Conservation (phyloP, 306 rosid species). For the Canavalia gladiata region DNA sequence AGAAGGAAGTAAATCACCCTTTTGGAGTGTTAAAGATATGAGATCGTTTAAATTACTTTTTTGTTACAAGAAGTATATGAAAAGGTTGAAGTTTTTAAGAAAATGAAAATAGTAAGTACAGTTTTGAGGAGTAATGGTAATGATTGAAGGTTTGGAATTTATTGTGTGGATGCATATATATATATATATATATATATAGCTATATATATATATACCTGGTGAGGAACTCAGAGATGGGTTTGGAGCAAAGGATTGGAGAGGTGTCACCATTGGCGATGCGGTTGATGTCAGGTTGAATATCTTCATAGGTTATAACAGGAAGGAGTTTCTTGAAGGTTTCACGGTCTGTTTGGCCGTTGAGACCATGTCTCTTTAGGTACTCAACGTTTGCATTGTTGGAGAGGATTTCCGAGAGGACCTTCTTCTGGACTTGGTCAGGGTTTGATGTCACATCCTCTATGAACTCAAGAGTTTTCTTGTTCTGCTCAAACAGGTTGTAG, state of each 20-base stretch:
- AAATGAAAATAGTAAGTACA: no score
- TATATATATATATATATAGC: no score
- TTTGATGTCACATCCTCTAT: constrained; percentile 81
- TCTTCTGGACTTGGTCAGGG: constrained; percentile 71
- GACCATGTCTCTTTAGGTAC: constrained; percentile 73
- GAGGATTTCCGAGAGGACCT: constrained; percentile 80
- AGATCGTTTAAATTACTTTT: no score
- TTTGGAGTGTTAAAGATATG: no score
- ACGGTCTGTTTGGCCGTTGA: constrained; percentile 75
- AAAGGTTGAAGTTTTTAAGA: no score
- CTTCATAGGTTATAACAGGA: constrained; percentile 90
- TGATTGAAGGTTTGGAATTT: no score
- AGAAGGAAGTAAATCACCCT: no score
- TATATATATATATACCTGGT: constrained; percentile 65
- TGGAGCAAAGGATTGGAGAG: constrained; percentile 84
- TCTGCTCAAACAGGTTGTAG: constrained; percentile 69
- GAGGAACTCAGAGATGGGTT: constrained; percentile 90
- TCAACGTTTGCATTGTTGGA: constrained; percentile 83
- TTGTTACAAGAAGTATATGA: no score
- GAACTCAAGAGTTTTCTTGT: constrained; percentile 71
- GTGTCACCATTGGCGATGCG: constrained; percentile 96
- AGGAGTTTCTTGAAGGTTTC: constrained; percentile 78
- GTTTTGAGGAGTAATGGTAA: no score
- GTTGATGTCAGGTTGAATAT: constrained; percentile 77
- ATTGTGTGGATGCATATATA: no score